phyloP scores from a whole-genome alignment of 345 rosid species.

The Salix udensis region DNA sequence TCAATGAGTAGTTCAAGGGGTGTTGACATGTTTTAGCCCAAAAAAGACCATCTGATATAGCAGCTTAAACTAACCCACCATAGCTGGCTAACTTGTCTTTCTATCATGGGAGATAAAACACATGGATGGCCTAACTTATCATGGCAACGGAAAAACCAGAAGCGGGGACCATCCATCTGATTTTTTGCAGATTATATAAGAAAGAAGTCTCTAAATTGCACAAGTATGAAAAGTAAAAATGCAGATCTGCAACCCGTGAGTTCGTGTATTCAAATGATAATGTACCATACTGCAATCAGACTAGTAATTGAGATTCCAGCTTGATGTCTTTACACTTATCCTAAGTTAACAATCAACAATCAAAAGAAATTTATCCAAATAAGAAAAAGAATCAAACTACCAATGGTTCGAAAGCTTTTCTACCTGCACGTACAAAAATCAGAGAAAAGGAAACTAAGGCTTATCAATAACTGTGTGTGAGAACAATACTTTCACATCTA shows the following conservation, averaged over 20 bases:
- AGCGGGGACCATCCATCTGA: background rate
- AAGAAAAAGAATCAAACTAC: background rate
- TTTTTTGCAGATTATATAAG: background rate
- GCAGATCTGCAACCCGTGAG: background rate
- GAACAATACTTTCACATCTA: background rate
- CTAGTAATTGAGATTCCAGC: background rate
- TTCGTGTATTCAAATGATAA: background rate
- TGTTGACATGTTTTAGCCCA: background rate
- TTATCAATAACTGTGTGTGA: background rate
- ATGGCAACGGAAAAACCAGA: background rate
- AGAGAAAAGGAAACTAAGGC: background rate
- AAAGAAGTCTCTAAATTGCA: background rate
- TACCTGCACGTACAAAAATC: background rate
- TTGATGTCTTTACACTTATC: background rate
- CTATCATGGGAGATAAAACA: background rate
- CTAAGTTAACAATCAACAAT: background rate
- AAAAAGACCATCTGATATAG: background rate
- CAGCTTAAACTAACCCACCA: background rate
- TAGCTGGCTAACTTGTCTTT: background rate
- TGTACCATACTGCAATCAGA: background rate
- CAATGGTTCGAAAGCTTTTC: background rate
- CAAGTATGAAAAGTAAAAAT: background rate
- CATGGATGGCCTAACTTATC: background rate
- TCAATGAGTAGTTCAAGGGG: background rate
- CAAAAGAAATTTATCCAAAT: background rate